Evolutionary conservation across 139 green algal genomes (phyloP).

Genomic region (Volvox reticuliferus): DNA sequence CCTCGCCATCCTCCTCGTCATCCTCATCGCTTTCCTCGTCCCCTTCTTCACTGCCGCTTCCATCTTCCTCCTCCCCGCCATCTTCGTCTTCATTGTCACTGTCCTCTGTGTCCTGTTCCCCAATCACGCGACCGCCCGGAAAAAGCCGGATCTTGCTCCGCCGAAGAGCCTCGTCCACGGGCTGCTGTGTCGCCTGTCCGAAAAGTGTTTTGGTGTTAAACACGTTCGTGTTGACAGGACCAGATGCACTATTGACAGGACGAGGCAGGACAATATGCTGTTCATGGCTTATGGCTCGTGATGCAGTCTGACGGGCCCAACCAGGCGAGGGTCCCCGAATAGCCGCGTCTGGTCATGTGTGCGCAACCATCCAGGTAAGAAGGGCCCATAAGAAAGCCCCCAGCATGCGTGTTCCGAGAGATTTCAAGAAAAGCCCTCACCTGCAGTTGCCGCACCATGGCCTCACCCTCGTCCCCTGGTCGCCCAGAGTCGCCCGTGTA

Average conservation of each 20-base stretch:
- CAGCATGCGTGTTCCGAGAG: no score
- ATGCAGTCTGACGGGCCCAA: no score
- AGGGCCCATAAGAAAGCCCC: no score
- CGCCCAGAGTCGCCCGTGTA: slow-evolving; percentile 55
- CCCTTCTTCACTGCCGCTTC: slow-evolving; percentile 31
- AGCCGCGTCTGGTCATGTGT: no score
- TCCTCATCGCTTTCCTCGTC: slow-evolving; percentile 37
- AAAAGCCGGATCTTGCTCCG: slow-evolving; percentile 65
- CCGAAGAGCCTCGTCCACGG: slow-evolving; percentile 90
- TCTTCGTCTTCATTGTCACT: slow-evolving; percentile 54
- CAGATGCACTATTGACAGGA: no score
- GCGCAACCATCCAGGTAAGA: no score
- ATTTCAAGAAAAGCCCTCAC: neutral
- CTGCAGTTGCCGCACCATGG: slow-evolving; percentile 92
- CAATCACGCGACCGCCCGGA: slow-evolving; percentile 41
- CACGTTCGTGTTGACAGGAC: no score
- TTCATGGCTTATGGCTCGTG: no score
- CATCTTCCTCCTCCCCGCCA: slow-evolving; percentile 57
- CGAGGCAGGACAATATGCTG: no score
- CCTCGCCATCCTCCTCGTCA: slow-evolving; percentile 41
- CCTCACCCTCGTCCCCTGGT: slow-evolving; percentile 73
- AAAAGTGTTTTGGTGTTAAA: no score
- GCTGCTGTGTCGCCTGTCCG: slow-evolving; percentile 49
- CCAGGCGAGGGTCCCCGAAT: no score
- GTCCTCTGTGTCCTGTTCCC: slow-evolving; percentile 45